Evolutionary conservation across 2,329 filamentous ascomycete genomes (phyloP).

Genomic region (Beauveria sp.): DNA sequence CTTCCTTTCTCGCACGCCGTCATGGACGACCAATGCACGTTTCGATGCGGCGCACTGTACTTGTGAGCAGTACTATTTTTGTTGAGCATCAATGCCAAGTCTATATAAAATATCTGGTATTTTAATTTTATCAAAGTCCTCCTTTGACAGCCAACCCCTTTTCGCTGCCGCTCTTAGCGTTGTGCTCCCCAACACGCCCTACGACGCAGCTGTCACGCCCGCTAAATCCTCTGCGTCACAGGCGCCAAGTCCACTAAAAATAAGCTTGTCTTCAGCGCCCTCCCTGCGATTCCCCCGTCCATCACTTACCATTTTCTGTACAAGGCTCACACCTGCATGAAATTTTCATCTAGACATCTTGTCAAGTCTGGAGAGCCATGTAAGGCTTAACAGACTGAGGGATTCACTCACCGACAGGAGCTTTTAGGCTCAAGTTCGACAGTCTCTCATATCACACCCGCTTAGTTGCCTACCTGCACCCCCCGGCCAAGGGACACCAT

Average conservation of each 20-base stretch:
- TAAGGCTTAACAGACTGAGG: background rate
- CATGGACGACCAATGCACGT: background rate
- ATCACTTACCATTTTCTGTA: background rate
- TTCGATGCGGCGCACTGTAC: background rate
- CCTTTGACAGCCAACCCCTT: no score
- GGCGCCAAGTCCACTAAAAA: background rate
- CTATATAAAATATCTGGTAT: no score
- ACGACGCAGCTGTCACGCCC: background rate
- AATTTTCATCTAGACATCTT: background rate
- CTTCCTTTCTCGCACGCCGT: slow-evolving; percentile 10
- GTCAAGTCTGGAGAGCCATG: background rate
- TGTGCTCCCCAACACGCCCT: no score
- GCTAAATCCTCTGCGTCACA: background rate
- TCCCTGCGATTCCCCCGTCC: background rate
- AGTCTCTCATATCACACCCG: background rate
- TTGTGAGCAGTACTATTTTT: background rate
- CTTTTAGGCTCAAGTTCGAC: background rate
- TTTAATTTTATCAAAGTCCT: no score
- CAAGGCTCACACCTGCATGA: background rate
- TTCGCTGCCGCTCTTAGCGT: no score
- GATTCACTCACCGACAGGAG: background rate
- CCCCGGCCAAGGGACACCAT: background rate
- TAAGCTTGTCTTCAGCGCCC: background rate
- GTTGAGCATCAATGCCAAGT: no score
- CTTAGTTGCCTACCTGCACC: background rate